Conservation (phyloP, 148 eudicot genomes). For the Silene latifolia region DNA sequence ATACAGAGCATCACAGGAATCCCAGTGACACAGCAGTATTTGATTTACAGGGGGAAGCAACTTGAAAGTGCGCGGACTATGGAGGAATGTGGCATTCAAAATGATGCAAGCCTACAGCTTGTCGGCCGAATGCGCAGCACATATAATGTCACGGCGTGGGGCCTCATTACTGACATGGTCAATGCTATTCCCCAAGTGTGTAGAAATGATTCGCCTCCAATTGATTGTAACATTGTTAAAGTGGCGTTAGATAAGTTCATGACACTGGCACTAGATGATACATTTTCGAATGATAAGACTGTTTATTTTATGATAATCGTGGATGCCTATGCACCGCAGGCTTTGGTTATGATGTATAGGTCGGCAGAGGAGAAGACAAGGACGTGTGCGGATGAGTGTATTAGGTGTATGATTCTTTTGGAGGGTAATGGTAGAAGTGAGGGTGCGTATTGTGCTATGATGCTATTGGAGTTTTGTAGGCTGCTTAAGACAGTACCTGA, state of each 20-base stretch:
- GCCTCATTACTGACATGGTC: conserved; percentile 43
- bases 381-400: conserved; percentile 45
- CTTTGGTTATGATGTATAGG: conserved; percentile 62
- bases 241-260: conserved; percentile 24
- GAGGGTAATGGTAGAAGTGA: neutral
- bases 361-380: conserved; percentile 29
- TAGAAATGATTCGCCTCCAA: conserved; percentile 21
- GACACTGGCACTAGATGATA: neutral
- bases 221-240: conserved; percentile 3
- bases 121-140: conserved; percentile 75
- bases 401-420: conserved; percentile 24
- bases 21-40: conserved; percentile 42
- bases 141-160: conserved; percentile 49
- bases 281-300: neutral
- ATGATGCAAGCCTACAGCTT: conserved; percentile 49
- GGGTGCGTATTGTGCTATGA: conserved; percentile 34
- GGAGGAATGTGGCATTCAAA: conserved; percentile 42
- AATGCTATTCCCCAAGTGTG: conserved; percentile 32
- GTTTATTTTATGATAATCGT: conserved; percentile 44
- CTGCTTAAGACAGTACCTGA: conserved; percentile 28
- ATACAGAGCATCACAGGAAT: conserved; percentile 45
- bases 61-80: conserved; percentile 60
- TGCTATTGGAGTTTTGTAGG: conserved; percentile 67
- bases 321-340: conserved; percentile 45
- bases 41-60: conserved; percentile 62